phyloP scores from a whole-genome alignment of 352 stramenopile species.

The Globisporangium ultimum region DNA sequence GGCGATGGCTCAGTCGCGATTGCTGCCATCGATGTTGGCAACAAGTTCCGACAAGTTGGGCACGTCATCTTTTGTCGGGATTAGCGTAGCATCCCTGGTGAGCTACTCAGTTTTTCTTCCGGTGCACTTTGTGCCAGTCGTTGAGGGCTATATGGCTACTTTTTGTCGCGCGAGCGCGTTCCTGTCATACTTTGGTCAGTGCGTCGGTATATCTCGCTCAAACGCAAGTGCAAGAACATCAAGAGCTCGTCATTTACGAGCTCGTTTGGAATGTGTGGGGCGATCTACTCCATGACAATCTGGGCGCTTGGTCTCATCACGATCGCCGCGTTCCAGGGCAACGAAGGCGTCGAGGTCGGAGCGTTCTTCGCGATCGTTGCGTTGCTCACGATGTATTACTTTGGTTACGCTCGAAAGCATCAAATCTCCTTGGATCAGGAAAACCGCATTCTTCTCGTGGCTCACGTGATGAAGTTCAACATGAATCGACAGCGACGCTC shows the following conservation, averaged over 20 bases:
- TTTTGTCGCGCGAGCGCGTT: constrained; percentile 15
- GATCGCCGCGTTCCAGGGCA: constrained; percentile 13
- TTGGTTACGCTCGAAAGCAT: constrained; percentile 11
- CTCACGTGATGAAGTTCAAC: constrained; percentile 27
- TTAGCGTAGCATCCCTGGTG: constrained; percentile 20
- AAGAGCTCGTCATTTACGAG: constrained; percentile 20
- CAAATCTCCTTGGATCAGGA: constrained; percentile 23
- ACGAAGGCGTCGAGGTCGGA: constrained; percentile 5
- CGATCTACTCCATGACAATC: constrained; percentile 17
- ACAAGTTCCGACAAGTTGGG: constrained; percentile 16
- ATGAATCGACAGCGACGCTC: not conserved
- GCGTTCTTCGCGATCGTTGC: constrained; percentile 1
- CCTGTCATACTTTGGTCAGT: constrained; percentile 20
- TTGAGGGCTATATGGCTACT: constrained; percentile 8
- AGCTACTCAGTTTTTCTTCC: constrained; percentile 35
- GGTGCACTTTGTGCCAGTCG: constrained; percentile 7
- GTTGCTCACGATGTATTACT: constrained; percentile 16
- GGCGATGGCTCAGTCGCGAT: constrained; percentile 38
- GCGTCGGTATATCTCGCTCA: constrained; percentile 23
- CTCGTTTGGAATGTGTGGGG: constrained; percentile 16
- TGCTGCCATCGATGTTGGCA: constrained; percentile 29
- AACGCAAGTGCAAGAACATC: constrained; percentile 18
- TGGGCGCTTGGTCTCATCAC: constrained; percentile 11
- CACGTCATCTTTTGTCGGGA: constrained; percentile 17
- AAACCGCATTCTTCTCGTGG: constrained; percentile 21